Evolutionary conservation across 1,284 basidiomycete species (phyloP).

Genomic region (Wallemia mellicola): DNA sequence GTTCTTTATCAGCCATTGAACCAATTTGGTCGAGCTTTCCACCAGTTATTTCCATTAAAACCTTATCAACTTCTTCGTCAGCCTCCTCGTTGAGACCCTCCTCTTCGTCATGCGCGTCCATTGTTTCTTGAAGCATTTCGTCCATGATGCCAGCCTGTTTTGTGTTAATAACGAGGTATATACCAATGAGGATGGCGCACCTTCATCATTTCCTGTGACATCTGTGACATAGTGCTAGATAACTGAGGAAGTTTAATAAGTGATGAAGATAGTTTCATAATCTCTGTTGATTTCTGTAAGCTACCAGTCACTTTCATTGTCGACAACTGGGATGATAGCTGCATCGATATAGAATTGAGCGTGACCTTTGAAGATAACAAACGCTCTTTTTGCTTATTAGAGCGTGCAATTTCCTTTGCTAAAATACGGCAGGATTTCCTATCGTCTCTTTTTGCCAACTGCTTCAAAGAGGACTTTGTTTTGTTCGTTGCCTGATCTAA

Average conservation of each 20-base stretch:
- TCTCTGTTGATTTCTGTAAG: slow-evolving; percentile 88
- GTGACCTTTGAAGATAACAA: slow-evolving; percentile 75
- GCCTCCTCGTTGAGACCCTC: slow-evolving; percentile 91
- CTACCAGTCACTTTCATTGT: slow-evolving; percentile 92
- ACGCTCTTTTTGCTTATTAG: slow-evolving; percentile 76
- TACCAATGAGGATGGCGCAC: slow-evolving; percentile 22
- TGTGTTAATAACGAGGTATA: not conserved
- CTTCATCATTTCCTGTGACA: slow-evolving; percentile 99
- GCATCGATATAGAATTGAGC: slow-evolving; percentile 65
- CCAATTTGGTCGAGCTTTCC: slow-evolving; percentile 72
- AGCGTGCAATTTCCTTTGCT: slow-evolving; percentile 76
- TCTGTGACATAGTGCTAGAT: slow-evolving; percentile 71
- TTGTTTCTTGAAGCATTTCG: slow-evolving; percentile 66
- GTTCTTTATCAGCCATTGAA: slow-evolving; percentile 29
- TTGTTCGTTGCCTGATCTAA: slow-evolving; percentile 57
- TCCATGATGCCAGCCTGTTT: slow-evolving; percentile 64
- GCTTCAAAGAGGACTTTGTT: slow-evolving; percentile 54
- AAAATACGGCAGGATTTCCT: slow-evolving; percentile 71
- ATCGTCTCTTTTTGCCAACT: slow-evolving; percentile 70
- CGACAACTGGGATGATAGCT: slow-evolving; percentile 85
- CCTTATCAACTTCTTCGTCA: slow-evolving; percentile 86
- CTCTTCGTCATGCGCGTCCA: slow-evolving; percentile 53
- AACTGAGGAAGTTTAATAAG: slow-evolving; percentile 79
- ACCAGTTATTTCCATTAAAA: slow-evolving; percentile 79
- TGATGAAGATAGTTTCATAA: slow-evolving; percentile 89